Evolutionary conservation across 768 basidiomycete species (phyloP).

Genomic region (Crassisporium funariophilum): DNA sequence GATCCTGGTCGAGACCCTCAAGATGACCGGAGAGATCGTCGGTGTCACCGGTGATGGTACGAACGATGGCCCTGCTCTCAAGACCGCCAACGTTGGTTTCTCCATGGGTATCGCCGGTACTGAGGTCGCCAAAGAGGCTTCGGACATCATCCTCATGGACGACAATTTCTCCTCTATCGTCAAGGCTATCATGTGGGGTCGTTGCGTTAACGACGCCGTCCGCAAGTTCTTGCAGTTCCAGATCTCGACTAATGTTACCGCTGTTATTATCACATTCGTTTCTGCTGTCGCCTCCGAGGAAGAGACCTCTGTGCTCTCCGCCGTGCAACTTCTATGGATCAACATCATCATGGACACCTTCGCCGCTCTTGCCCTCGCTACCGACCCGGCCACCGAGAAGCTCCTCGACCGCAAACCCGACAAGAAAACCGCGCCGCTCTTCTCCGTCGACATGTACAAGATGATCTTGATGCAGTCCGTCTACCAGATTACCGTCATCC

Average conservation of each 20-base stretch:
- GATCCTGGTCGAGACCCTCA: slow-evolving; percentile 85
- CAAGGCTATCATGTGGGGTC: slow-evolving; percentile 98
- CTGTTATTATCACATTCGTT: slow-evolving; percentile 91
- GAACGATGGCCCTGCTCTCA: slow-evolving; percentile 96
- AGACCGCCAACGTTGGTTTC: slow-evolving; percentile 95
- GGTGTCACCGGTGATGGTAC: slow-evolving; percentile 98
- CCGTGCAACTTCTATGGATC: slow-evolving; percentile 97
- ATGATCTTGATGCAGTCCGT: slow-evolving; percentile 89
- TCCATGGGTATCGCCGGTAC: slow-evolving; percentile 97
- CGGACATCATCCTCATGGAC: slow-evolving; percentile 98
- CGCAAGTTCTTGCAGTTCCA: slow-evolving; percentile 98
- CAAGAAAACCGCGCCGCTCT: slow-evolving; percentile 83
- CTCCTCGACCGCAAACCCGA: slow-evolving; percentile 91
- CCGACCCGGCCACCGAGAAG: slow-evolving; percentile 84
- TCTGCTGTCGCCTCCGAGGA: slow-evolving; percentile 78
- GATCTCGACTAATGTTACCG: slow-evolving; percentile 91
- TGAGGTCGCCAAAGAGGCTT: slow-evolving; percentile 98
- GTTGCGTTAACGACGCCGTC: slow-evolving; percentile 97
- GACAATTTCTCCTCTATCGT: slow-evolving; percentile 97
- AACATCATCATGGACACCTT: slow-evolving; percentile 99
- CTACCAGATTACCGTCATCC: slow-evolving; percentile 82
- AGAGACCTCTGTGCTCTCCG: slow-evolving; percentile 87
- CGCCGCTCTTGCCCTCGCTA: slow-evolving; percentile 95
- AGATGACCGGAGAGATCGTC: slow-evolving; percentile 84
- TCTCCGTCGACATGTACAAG: slow-evolving; percentile 95